Conservation (phyloP, 305 asterid species). For the Rubia peregrina region DNA sequence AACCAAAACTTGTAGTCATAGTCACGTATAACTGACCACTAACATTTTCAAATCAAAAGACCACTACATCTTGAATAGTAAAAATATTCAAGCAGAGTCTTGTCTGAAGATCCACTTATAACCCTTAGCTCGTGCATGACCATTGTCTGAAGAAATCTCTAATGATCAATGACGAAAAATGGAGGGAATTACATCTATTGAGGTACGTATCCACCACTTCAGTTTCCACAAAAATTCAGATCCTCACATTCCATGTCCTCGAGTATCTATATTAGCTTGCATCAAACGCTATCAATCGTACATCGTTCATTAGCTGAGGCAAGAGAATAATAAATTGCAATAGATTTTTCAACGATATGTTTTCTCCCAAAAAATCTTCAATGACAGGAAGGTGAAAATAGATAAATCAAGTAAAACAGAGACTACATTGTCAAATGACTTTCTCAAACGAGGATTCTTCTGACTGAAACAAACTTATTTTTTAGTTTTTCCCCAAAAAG, state of each 20-base stretch:
- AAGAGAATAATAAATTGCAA: not conserved
- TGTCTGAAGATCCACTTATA: not conserved
- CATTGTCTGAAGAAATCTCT: not conserved
- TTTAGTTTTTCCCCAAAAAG: not conserved
- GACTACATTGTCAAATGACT: not conserved
- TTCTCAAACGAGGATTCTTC: not conserved
- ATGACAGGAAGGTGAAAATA: not conserved
- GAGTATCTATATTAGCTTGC: not conserved
- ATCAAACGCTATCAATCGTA: not conserved
- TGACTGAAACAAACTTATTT: too few species aligned
- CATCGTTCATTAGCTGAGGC: not conserved
- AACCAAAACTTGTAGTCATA: too few species aligned
- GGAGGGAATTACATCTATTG: not conserved
- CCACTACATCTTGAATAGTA: not conserved
- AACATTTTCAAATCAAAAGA: not conserved
- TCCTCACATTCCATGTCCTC: not conserved
- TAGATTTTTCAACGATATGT: not conserved
- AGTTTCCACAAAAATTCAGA: not conserved
- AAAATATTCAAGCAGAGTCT: not conserved
- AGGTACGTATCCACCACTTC: not conserved
- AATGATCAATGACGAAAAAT: not conserved
- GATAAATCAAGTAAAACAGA: not conserved
- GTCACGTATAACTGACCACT: not conserved
- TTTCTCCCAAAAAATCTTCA: not conserved
- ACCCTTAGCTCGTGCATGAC: not conserved